phyloP scores from a whole-genome alignment of 768 basidiomycete genomes.

The Russula dissimulans region DNA sequence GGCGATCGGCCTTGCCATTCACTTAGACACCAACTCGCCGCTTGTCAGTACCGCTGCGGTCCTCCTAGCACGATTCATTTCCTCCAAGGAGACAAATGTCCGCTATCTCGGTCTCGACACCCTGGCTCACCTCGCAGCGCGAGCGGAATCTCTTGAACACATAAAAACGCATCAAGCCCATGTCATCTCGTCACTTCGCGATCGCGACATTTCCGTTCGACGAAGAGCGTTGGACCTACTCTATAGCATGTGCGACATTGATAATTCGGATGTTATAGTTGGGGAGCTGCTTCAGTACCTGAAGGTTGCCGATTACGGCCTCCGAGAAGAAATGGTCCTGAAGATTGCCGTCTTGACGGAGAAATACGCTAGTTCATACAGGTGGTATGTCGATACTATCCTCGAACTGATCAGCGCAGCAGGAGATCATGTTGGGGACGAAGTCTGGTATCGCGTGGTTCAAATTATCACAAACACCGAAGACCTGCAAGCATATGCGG shows the following conservation, averaged over 20 bases:
- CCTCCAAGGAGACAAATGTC: slow-evolving; percentile 97
- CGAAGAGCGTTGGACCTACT: slow-evolving; percentile 89
- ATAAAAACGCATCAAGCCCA: slow-evolving; percentile 95
- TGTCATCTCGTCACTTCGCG: slow-evolving; percentile 88
- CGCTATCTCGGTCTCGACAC: slow-evolving; percentile 95
- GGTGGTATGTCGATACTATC: slow-evolving; percentile 99
- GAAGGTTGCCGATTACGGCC: slow-evolving; percentile 90
- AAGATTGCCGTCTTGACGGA: slow-evolving; percentile 99
- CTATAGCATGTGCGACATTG: slow-evolving; percentile 99
- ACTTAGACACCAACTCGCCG: slow-evolving; percentile 84
- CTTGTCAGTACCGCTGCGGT: slow-evolving; percentile 83
- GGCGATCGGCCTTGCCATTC: slow-evolving; percentile 93
- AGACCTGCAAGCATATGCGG: slow-evolving; percentile 93
- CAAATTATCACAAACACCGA: slow-evolving; percentile 99
- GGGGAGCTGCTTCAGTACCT: slow-evolving; percentile 92
- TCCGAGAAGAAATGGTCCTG: slow-evolving; percentile 97
- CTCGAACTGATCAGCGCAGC: slow-evolving; percentile 92
- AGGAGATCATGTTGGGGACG: slow-evolving; percentile 97
- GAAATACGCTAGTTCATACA: slow-evolving; percentile 94
- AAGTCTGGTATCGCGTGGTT: slow-evolving; percentile 99
- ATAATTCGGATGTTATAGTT: slow-evolving; percentile 93
- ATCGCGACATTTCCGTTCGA: slow-evolving; percentile 95
- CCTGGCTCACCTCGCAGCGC: slow-evolving; percentile 95
- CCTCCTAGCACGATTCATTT: slow-evolving; percentile 90
- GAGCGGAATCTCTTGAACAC: slow-evolving; percentile 81